phyloP scores from a whole-genome alignment of 1,284 basidiomycete genomes.

The Ganoderma sinense region DNA sequence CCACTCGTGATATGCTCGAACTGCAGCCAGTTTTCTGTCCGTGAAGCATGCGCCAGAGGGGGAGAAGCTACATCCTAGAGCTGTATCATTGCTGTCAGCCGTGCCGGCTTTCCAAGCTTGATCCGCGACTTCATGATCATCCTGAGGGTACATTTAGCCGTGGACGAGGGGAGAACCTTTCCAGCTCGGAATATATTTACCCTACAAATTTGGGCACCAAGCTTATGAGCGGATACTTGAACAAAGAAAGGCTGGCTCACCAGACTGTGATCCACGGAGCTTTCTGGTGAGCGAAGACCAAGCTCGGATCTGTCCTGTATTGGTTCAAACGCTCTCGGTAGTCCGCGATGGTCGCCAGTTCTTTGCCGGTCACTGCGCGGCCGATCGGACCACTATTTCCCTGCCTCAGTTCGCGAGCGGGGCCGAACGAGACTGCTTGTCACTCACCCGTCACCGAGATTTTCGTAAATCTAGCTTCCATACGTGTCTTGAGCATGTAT shows the following conservation, averaged over 20 bases:
- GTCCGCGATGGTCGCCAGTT: slow-evolving; percentile 68
- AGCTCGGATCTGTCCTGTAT: slow-evolving; percentile 63
- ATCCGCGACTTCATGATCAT: slow-evolving; percentile 72
- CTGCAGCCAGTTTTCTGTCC: slow-evolving; percentile 68
- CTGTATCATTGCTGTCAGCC: slow-evolving; percentile 67
- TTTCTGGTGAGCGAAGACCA: slow-evolving; percentile 57
- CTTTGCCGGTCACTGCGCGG: slow-evolving; percentile 57
- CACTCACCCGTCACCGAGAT: slow-evolving; percentile 52
- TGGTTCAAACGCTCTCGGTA: slow-evolving; percentile 67
- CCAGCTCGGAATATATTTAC: neutral
- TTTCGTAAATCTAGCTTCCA: slow-evolving; percentile 55
- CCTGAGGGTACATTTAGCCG: slow-evolving; percentile 38
- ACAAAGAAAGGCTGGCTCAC: slow-evolving; percentile 39
- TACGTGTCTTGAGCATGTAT: neutral
- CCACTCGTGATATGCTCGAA: slow-evolving; percentile 75
- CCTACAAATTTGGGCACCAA: neutral
- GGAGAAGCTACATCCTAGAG: slow-evolving; percentile 60
- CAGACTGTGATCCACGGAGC: slow-evolving; percentile 69
- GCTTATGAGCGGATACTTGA: neutral
- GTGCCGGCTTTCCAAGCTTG: slow-evolving; percentile 73
- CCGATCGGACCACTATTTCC: slow-evolving; percentile 34
- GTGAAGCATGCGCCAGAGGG: slow-evolving; percentile 66
- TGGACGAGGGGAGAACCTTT: neutral
- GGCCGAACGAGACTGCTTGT: neutral
- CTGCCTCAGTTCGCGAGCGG: neutral